Evolutionary conservation across 441 rosid species (phyloP).

Genomic region (Euphorbia schlechtendalii): DNA sequence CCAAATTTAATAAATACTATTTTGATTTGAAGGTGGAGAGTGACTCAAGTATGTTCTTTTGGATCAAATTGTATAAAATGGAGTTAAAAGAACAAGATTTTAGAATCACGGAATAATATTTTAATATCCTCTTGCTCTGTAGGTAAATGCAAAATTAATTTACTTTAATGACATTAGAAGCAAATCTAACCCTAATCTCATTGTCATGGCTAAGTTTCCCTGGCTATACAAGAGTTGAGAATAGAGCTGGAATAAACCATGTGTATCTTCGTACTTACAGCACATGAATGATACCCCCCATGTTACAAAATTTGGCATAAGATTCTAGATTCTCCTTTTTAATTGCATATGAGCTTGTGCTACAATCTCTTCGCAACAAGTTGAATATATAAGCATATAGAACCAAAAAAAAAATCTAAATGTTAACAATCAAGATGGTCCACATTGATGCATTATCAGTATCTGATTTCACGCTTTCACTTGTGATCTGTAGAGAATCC

Average conservation of each 20-base stretch:
- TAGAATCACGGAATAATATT: too few relatives aligned
- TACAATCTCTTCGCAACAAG: slow-evolving; percentile 5
- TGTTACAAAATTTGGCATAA: not conserved
- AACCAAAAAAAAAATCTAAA: not conserved
- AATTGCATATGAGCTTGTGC: not conserved
- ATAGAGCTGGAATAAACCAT: not conserved
- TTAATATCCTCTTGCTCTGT: too few relatives aligned
- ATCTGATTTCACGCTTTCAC: too few relatives aligned
- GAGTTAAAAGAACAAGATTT: too few relatives aligned
- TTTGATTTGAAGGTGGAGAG: too few relatives aligned
- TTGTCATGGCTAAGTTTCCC: not conserved
- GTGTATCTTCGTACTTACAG: not conserved
- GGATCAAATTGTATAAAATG: too few relatives aligned
- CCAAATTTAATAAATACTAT: too few relatives aligned
- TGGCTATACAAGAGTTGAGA: not conserved
- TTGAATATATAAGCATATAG: not conserved
- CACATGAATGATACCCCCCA: slow-evolving; percentile 1
- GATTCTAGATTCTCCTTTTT: slow-evolving; percentile 5
- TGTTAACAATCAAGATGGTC: not conserved
- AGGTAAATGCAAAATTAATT: not conserved
- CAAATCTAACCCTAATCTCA: not conserved
- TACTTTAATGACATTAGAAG: not conserved
- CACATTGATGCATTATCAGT: not conserved
- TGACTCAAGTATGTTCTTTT: too few relatives aligned
- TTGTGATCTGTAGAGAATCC: too few relatives aligned